Evolutionary conservation across 2,329 filamentous ascomycete genomes (phyloP).

Genomic region (Alternaria brassicae): DNA sequence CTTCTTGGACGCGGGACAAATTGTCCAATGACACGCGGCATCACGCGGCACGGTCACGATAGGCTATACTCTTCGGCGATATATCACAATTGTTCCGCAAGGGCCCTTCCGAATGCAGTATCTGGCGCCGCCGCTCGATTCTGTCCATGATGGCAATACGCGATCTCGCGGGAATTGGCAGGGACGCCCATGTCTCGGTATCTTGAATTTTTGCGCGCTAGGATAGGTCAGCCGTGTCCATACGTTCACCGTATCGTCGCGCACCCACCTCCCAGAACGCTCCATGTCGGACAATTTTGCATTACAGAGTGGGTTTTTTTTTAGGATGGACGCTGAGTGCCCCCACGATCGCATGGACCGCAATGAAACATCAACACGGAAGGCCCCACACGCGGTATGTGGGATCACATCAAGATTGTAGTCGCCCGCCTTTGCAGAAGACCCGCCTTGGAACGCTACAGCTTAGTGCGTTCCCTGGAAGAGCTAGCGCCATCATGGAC

Average conservation of each 20-base stretch:
- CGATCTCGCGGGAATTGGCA: conserved; percentile 13
- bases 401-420: conserved; percentile 8
- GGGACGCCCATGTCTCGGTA: conserved; percentile 12
- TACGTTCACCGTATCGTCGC: conserved; percentile 6
- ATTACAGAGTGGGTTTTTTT: neutral
- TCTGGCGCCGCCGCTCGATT: conserved; percentile 1
- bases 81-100: conserved; percentile 5
- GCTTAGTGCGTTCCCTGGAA: neutral
- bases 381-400: conserved; percentile 8
- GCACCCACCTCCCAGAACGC: conserved; percentile 1
- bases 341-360: conserved; percentile 14
- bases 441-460: conserved; percentile 9
- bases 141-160: conserved; percentile 11
- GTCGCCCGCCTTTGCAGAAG: neutral
- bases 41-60: conserved; percentile 9
- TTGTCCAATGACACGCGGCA: conserved; percentile 5
- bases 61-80: conserved; percentile 7
- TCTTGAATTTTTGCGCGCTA: conserved; percentile 7
- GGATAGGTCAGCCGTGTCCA: neutral
- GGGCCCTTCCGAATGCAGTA: conserved; percentile 8
- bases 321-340: neutral
- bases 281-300: conserved; percentile 11
- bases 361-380: conserved; percentile 16
- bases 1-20: neutral
- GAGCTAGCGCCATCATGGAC: conserved; percentile 4